Evolutionary conservation across 129 eudicot species (phyloP), one percentile per base, ranked within the genome.

Genomic region (Arctium minus): DNA sequence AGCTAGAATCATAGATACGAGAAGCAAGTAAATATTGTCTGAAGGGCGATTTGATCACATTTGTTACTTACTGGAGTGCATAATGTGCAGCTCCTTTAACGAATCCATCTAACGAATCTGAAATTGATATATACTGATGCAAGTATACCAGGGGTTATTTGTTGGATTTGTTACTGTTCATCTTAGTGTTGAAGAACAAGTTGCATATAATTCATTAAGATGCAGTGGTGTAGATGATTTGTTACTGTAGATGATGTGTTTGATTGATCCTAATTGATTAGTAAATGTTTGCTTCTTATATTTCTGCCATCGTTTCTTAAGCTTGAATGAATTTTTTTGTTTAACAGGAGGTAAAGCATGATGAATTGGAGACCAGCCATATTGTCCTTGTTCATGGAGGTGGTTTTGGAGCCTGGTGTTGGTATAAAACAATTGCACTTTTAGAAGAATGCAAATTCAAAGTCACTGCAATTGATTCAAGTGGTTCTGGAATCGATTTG

Each of bases 401-500:
- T 86, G 98, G 99, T 86, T 96, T 96, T 89, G 99, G 99, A 73
- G 99, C 99, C 22, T 96, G 99, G 99, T 96, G 99, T 87, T 93
- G 99, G 99, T 96, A 93, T 77, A 96, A 96, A 82, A 91, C 93
- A n/a, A 96, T 96, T 35, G 95, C 99, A 32, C 92, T 93, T 65
- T 77, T 96, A 32, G 92, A 91, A 90, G 98, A 91, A 81, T 87
- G 76, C 77, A 97, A 97, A 88, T 96, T 86, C 83, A 91, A 83
- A 83, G 98, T 95, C 73, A 92, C 98, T 72, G 97, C 98, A 8
- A 69, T 95, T 35, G 98, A 95, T 84, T 85, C 85, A 84, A 88
- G 91, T 79, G 98, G 94, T 60, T 92, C 97, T 67, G 98, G 98
- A 33, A 91, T 92, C 65, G 90, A 95, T 89, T 84, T 92, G 11